phyloP scores from a whole-genome alignment of 805 yeast genomes.

The Myxozyma sirexii region DNA sequence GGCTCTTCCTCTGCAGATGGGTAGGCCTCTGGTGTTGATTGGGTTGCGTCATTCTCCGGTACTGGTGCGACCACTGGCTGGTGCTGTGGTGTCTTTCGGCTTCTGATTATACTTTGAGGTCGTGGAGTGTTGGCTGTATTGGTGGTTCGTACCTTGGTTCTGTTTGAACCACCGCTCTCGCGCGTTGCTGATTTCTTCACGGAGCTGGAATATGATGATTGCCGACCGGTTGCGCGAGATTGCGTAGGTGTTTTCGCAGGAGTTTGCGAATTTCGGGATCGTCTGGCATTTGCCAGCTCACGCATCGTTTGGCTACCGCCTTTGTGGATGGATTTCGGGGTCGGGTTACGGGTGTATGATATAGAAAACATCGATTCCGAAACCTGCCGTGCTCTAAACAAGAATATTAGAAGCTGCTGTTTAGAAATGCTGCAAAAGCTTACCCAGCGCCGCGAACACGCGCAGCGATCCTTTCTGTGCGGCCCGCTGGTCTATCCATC shows the following conservation, averaged over 20 bases:
- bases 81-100: no score
- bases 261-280: neutral
- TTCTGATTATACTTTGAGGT: no score
- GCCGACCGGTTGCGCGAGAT: neutral
- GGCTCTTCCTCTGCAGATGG: no score
- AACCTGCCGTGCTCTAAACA: constrained; percentile 15
- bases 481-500: neutral
- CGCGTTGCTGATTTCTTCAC: no score
- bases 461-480: constrained; percentile 2
- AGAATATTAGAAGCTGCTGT: neutral
- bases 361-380: constrained; percentile 15
- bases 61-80: no score
- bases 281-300: neutral
- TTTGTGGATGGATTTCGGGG: constrained; percentile 8
- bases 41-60: no score
- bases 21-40: no score
- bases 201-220: neutral
- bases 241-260: neutral
- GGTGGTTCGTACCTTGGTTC: no score
- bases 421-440: neutral
- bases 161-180: no score
- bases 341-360: constrained; percentile 1
- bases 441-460: constrained; percentile 11
- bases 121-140: no score
- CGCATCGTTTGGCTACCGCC: neutral